Percentiles rank a stretch among this genome's conserved stretches.
phyloP scores from a whole-genome alignment of 257 asterid genomes.

The Solanum tarapatanum region DNA sequence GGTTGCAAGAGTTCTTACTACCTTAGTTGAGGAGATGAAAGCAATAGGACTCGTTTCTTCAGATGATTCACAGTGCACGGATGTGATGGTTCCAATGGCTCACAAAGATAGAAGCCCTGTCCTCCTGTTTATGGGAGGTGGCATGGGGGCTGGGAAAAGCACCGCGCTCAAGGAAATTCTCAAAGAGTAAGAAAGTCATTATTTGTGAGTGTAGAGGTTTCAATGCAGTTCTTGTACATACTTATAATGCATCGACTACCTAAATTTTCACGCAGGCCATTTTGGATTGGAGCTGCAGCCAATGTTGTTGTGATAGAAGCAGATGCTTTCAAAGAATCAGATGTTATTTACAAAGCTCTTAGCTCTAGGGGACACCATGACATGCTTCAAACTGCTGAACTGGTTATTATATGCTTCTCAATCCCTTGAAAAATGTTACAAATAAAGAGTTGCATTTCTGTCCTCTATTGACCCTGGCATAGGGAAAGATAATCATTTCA shows the following conservation, averaged over 20 bases:
- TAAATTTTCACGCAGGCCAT: conserved; percentile 41
- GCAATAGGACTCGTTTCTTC: conserved; percentile 11
- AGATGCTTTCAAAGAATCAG: conserved; percentile 93
- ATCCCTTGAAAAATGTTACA: not conserved
- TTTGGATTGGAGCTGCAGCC: conserved; percentile 56
- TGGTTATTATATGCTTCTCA: conserved; percentile 31
- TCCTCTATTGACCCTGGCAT: not conserved
- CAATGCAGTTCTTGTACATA: not conserved
- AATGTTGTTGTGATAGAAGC: conserved; percentile 92
- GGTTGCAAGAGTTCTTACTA: conserved; percentile 11
- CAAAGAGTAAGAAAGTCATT: conserved; percentile 6
- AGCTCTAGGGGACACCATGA: conserved; percentile 90
- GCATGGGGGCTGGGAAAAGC: conserved; percentile 17
- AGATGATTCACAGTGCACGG: conserved; percentile 12
- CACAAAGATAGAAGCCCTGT: conserved; percentile 16
- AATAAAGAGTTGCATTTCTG: not conserved
- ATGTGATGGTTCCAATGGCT: conserved; percentile 17
- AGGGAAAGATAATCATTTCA: not conserved
- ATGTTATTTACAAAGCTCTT: conserved; percentile 89
- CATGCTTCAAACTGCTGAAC: conserved; percentile 88
- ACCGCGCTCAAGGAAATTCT: conserved; percentile 15
- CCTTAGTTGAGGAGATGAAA: conserved; percentile 16
- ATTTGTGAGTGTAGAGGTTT: not conserved
- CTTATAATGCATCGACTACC: not conserved
- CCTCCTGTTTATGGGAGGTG: conserved; percentile 17